phyloP scores from a whole-genome alignment of 176 grass and related monocot species.

The Triticum timopheevii region DNA sequence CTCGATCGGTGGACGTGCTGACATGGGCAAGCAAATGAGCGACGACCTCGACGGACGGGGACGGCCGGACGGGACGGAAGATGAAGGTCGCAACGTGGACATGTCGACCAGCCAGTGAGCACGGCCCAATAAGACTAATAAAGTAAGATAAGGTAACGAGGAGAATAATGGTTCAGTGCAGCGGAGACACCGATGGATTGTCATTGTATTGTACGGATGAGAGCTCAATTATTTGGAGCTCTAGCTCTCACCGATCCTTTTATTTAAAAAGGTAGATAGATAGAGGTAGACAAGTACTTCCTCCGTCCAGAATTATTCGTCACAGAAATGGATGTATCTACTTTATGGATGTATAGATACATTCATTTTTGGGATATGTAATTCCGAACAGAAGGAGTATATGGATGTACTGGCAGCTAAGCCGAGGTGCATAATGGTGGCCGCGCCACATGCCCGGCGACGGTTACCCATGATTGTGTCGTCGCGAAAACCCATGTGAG shows the following conservation, averaged over 20 bases:
- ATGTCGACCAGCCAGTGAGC: not conserved
- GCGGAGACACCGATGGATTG: not conserved
- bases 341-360: too few species aligned
- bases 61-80: not conserved
- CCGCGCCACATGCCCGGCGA: not conserved
- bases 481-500: not conserved
- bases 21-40: constrained; percentile 6
- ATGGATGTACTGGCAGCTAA: not conserved
- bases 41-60: not conserved
- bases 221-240: not conserved
- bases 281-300: too few species aligned
- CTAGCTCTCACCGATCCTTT: not conserved
- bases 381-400: too few species aligned
- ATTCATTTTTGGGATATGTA: too few species aligned
- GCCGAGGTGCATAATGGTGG: not conserved
- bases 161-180: not conserved
- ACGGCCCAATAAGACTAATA: not conserved
- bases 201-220: not conserved
- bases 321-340: too few species aligned
- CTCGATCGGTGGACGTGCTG: not conserved
- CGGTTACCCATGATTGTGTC: not conserved
- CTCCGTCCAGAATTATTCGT: too few species aligned
- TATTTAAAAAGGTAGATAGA: too few species aligned
- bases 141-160: not conserved
- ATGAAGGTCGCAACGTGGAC: too few species aligned